Conservation (phyloP, 139 green algal species). For the Closterium sp. region DNA sequence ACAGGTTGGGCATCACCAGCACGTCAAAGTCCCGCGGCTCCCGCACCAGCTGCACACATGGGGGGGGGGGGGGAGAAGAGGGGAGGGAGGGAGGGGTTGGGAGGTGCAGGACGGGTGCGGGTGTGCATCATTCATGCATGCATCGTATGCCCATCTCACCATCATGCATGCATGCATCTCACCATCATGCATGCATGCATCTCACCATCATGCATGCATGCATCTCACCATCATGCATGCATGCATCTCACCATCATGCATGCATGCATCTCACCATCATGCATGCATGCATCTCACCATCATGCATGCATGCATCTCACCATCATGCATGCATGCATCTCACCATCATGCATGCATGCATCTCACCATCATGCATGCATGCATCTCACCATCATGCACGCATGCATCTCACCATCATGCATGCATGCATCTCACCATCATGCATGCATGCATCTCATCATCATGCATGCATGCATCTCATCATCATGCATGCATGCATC, state of each 20-base stretch:
- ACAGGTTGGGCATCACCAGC: constrained; percentile 95
- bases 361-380: too few relatives aligned
- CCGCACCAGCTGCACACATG: constrained; percentile 60
- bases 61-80: background rate
- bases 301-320: background rate
- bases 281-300: too few relatives aligned
- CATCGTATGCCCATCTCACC: too few relatives aligned
- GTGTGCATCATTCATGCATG: too few relatives aligned
- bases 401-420: background rate
- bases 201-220: too few relatives aligned
- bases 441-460: background rate
- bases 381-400: background rate
- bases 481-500: background rate
- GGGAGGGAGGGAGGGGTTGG: too few relatives aligned
- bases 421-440: background rate
- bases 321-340: background rate
- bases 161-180: background rate
- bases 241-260: constrained; percentile 83
- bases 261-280: constrained; percentile 59
- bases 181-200: background rate
- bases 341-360: background rate
- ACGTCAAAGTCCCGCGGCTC: constrained; percentile 90
- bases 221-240: background rate
- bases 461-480: background rate
- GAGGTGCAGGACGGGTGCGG: too few relatives aligned